Base-by-base conservation (phyloP, 2,329 filamentous ascomycete genomes). In the Pseudovirgaria hyperparasitica region DNA sequence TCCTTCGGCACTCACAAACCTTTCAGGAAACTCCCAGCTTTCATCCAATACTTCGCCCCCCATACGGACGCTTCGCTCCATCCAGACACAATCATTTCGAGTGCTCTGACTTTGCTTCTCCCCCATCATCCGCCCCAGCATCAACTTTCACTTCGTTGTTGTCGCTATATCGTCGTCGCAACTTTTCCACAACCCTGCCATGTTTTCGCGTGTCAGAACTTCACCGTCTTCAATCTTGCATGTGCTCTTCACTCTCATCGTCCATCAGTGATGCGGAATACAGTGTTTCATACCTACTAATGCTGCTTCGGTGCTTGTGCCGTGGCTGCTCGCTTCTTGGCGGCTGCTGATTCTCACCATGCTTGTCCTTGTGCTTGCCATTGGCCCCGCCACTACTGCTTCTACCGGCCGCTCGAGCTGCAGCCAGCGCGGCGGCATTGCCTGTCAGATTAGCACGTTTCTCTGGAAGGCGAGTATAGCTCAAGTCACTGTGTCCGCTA, bases 361-460 rank as follows among this genome's bases (percentile, higher is more conserved):
- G 26, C 26, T 22, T 14, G 16, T 5, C 26, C 19, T 22, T n/a
- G n/a, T n/a, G n/a, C n/a, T n/a, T n/a, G 14, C 15, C 21, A 7
- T 29, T 13, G 11, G 10, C 13, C 9, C 20, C 22, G 5, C 16
- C 14, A 14, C 22, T 28, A 19, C 31, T 22, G 21, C 22, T 27
- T 17, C 34, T 30, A 15, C 34, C 36, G 23, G 38, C 39, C 16
- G 35, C 34, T 18, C 31, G 30, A 11, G 34, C 32, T 26, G 40
- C 36, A 13, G 42, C 41, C 19, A 46, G 26, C 14, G 42, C 41
- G 23, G 36, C 34, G 14, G 29, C 26, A 32, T 33, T 44, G 23
- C 40, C 42, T 17, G 39, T 38, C 9, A 40, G 31, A 14, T 33
- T 29, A 27, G 39, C 33, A 24, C 43, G 35, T 32, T 36, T 26